Evolutionary conservation across 257 asterid species (phyloP), one percentile per base, ranked within the genome.

Genomic region (Dorcoceras hygrometricum): DNA sequence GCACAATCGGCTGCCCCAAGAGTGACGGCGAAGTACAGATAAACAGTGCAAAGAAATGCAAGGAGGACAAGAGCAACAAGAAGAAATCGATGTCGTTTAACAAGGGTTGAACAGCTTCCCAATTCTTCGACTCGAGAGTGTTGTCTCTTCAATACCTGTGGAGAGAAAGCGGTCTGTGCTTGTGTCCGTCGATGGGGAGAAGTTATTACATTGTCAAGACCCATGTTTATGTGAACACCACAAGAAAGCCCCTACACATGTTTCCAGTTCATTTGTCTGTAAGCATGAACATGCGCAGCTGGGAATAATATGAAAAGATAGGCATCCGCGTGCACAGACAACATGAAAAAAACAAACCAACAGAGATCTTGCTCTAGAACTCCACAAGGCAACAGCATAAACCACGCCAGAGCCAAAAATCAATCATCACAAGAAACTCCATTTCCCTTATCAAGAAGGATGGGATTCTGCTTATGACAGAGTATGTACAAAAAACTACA

Each of bases 1-100:
- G 82, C 80, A 68, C 96, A 88, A 72, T 80, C 76, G n/a, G 57
- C 51, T 0, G 71, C 66, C 4, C 87, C 89, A 14, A 88, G 79
- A 61, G 95, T 88, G 71, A 86, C 82, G 1, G 95, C 95, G 73
- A 88, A 88, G 84, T 88, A 88, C 20, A 88, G 95, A 84, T 88
- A 88, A 59, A 86, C 32, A 8, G 85, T 80, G 86, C 91, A 88
- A 12, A 88, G 75, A 58, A 84, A 77, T 0, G 84, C 72, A 22
- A 88, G 84, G 66, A 88, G 86, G 69, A 55, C 76, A 60, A 84
- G 85, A 1, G 89, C 87, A 0, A 79, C 82, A 5, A 88, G 85
- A 34, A 88, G 96, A 67, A 84, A 88, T 18, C 81, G 86, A 66
- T 88, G 96, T 63, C 95, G 75, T 66, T 81, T 84, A 67, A 84